A percentile compares a stretch with the other conserved stretches of the same genome.
These are phyloP conservation scores for Scutellaria minor DNA, from an alignment of 257 asterid genomes.

Conservation along the genomic window DNA sequence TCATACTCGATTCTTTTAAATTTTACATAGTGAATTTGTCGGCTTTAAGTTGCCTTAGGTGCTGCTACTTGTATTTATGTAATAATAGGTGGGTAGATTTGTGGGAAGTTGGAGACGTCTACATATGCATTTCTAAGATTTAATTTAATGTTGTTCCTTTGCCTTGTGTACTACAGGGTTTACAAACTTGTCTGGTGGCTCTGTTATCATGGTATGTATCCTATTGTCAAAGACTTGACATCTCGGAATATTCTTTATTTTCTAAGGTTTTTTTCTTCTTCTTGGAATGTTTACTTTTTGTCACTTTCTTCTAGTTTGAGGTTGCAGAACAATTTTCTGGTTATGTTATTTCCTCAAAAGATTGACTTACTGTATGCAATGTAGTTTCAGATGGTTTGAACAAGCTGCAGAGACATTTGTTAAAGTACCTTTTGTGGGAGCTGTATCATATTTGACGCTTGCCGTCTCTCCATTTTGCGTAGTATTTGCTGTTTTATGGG, in stretches of 20 bases:
- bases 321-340: neutral
- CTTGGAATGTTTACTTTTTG: neutral
- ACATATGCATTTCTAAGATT: conserved; percentile 3
- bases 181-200: conserved; percentile 93
- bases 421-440: conserved; percentile 85
- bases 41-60: neutral
- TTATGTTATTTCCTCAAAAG: conserved; percentile 28
- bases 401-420: conserved; percentile 68
- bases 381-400: conserved; percentile 93
- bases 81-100: neutral
- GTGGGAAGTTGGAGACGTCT: neutral
- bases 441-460: conserved; percentile 80
- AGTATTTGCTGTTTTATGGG: conserved; percentile 90
- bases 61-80: neutral
- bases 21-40: neutral
- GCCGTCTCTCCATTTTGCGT: conserved; percentile 92
- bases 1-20: neutral
- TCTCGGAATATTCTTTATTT: conserved; percentile 1
- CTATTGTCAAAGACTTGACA: conserved; percentile 2
- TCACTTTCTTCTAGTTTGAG: neutral
- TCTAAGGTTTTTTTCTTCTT: neutral
- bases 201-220: conserved; percentile 81
- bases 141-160: conserved; percentile 34
- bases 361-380: conserved; percentile 43
- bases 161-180: conserved; percentile 63